Base-by-base conservation (phyloP, 75 land plant species). In the Isoetes taiwanensis region DNA sequence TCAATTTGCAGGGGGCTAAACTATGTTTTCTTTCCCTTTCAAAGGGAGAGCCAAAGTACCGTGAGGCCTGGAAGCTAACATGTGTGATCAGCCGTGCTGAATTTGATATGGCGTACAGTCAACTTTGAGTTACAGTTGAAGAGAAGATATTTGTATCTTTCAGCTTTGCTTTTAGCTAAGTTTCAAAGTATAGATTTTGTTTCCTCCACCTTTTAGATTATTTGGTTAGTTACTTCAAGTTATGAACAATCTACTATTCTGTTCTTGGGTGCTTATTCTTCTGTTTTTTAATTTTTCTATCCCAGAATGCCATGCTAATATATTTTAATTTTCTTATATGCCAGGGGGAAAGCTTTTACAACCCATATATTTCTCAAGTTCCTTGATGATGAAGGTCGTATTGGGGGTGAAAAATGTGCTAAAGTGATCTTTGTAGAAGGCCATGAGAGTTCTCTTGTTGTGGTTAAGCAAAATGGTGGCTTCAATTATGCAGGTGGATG, bases 291-390 rank as follows among this genome's bases (percentile, higher is more conserved):
- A 1, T 32, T 33, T 41, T 4, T n/a, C 4, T 8, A 17, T 46
- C 23, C 52, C 5, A 17, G 16, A 6, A 6, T 46, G 16, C 23
- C 5, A 17, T 46, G 23, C 5, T 46, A 16, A 6, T 46, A 4
- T n/a, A n/a, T n/a, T n/a, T n/a, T n/a, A n/a, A n/a, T n/a, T n/a
- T n/a, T n/a, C n/a, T n/a, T n/a, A n/a, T 34, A 10, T 9, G 4
- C 24, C 70, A 86, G 89, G 95, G 95, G 16, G 98, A 93, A 56
- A 93, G 98, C 67, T 93, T 81, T 77, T 93, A 93, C 43, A 84
- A 79, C 61, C 96, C 95, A 21, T 84, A 79, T 53, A 93, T 93
- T 50, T 70, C 85, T 24, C 39, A 52, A 8, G 86, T 77, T 17
- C 24, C 60, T 93, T 39, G 75, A 33, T 14, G 59, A 72, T 6